Conservation (phyloP, 441 rosid genomes). For the Mallotus repandus region DNA sequence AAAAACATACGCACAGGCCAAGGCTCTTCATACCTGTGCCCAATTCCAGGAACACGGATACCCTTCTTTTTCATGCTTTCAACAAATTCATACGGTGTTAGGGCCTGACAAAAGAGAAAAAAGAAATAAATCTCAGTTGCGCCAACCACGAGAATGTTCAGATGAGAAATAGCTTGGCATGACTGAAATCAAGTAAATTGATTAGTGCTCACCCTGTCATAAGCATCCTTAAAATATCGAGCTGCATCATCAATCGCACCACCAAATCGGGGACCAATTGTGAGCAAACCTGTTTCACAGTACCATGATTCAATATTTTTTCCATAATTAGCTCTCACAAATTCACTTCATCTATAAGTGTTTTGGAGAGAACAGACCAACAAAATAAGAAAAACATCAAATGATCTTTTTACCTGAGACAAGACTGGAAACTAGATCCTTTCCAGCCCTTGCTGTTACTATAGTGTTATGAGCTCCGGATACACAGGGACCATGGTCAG, state of each 20-base stretch:
- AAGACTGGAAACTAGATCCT: slow-evolving; percentile 95
- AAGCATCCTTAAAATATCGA: slow-evolving; percentile 95
- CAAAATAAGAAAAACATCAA: slow-evolving; percentile 8
- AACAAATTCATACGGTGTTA: slow-evolving; percentile 86
- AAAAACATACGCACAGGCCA: not conserved
- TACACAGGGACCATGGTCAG: slow-evolving; percentile 96
- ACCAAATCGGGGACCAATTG: slow-evolving; percentile 97
- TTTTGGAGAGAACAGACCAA: not conserved
- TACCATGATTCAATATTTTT: slow-evolving; percentile 23
- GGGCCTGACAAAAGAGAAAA: slow-evolving; percentile 46
- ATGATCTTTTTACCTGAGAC: slow-evolving; percentile 57
- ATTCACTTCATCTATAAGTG: not conserved
- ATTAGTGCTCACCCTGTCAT: slow-evolving; percentile 58
- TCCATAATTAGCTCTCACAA: not conserved
- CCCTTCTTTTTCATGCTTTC: slow-evolving; percentile 98
- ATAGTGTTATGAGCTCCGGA: slow-evolving; percentile 97
- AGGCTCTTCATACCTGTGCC: slow-evolving; percentile 66
- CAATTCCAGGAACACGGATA: slow-evolving; percentile 96
- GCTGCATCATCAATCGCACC: slow-evolving; percentile 99
- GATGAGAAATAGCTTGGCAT: not conserved
- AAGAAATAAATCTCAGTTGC: slow-evolving; percentile 18
- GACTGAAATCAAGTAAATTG: not conserved
- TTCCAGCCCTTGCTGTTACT: slow-evolving; percentile 97
- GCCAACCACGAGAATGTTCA: slow-evolving; percentile 7
- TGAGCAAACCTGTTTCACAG: slow-evolving; percentile 69